These are phyloP conservation scores for Clohesyomyces aquaticus DNA, from an alignment of 495 filamentous ascomycete species.

Conservation along the genomic window DNA sequence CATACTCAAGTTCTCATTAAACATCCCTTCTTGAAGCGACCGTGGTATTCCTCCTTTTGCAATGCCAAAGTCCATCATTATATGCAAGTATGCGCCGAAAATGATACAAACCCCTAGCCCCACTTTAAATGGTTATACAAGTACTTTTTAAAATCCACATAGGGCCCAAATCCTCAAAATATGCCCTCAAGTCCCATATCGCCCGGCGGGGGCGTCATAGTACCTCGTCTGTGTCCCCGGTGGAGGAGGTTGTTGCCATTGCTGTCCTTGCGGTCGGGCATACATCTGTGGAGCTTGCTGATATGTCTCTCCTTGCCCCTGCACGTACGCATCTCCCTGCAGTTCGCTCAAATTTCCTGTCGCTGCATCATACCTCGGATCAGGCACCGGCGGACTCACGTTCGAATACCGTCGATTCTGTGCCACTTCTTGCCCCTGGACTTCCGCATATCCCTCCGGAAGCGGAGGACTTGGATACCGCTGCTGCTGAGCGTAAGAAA, in stretches of 20 bases:
- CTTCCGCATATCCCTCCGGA: conserved; percentile 3
- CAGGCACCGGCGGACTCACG: not conserved
- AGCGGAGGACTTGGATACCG: too few relatives aligned
- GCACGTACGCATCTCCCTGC: conserved; percentile 7
- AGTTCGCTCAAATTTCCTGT: conserved; percentile 6
- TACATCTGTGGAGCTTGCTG: not conserved
- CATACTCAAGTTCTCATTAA: too few relatives aligned
- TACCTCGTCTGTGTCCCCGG: not conserved
- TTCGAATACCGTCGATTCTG: not conserved
- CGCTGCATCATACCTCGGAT: not conserved
- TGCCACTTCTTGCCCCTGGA: conserved; percentile 1
- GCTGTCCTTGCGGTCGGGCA: not conserved
- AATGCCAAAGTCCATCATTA: not conserved
- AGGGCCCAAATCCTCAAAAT: not conserved
- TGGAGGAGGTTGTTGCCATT: not conserved
- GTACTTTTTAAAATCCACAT: not conserved
- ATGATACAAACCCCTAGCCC: not conserved
- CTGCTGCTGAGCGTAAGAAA: not conserved
- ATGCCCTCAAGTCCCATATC: too few relatives aligned
- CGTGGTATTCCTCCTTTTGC: not conserved
- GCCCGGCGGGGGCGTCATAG: not conserved
- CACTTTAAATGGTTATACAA: not conserved
- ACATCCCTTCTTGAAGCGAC: not conserved
- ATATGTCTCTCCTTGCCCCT: conserved; percentile 1
- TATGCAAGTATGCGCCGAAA: not conserved